A percentile compares a stretch with the other conserved stretches of the same genome.
phyloP scores from a whole-genome alignment of 2,329 filamentous ascomycete genomes.

The Pyricularia sp. region DNA sequence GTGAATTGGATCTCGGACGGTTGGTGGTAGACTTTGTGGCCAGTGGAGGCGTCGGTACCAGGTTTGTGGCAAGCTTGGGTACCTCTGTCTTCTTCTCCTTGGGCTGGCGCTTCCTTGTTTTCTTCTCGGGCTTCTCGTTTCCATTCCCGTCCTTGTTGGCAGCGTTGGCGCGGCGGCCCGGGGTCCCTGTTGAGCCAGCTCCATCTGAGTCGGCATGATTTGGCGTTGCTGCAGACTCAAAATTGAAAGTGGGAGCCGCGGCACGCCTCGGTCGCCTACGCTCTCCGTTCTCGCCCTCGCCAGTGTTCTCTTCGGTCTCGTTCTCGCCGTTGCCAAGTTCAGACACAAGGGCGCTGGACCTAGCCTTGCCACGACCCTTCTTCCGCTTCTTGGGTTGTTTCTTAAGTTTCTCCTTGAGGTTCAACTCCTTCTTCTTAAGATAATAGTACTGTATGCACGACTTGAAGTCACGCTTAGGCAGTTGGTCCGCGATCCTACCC shows the following conservation, averaged over 20 bases:
- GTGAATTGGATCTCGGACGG: slow-evolving; percentile 42
- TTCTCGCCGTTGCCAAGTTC: slow-evolving; percentile 49
- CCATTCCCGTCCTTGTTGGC: slow-evolving; percentile 26
- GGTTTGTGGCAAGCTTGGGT: slow-evolving; percentile 25
- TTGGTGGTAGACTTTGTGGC: slow-evolving; percentile 26
- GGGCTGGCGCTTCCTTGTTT: slow-evolving; percentile 26
- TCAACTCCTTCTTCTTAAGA: slow-evolving; percentile 59
- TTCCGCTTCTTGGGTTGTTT: slow-evolving; percentile 47
- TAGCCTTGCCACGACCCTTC: slow-evolving; percentile 43
- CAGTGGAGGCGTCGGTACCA: slow-evolving; percentile 31
- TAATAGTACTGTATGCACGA: slow-evolving; percentile 82
- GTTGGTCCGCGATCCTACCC: slow-evolving; percentile 58
- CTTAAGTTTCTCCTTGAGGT: slow-evolving; percentile 65
- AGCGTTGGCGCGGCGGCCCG: slow-evolving; percentile 33
- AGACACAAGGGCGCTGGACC: slow-evolving; percentile 51
- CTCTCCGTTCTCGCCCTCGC: slow-evolving; percentile 46
- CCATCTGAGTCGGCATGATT: slow-evolving; percentile 43
- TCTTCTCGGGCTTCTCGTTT: slow-evolving; percentile 30
- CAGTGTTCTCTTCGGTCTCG: slow-evolving; percentile 40
- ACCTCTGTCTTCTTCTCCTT: slow-evolving; percentile 27
- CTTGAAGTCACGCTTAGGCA: slow-evolving; percentile 58
- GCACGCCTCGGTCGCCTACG: slow-evolving; percentile 48
- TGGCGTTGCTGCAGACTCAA: slow-evolving; percentile 32
- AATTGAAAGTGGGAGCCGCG: slow-evolving; percentile 59
- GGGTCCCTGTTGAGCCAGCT: slow-evolving; percentile 43